A percentile compares a stretch with the other conserved stretches of the same genome.
Evolutionary conservation across 352 stramenopile genomes (phyloP).

Genomic region (Phytophthora sojae): DNA sequence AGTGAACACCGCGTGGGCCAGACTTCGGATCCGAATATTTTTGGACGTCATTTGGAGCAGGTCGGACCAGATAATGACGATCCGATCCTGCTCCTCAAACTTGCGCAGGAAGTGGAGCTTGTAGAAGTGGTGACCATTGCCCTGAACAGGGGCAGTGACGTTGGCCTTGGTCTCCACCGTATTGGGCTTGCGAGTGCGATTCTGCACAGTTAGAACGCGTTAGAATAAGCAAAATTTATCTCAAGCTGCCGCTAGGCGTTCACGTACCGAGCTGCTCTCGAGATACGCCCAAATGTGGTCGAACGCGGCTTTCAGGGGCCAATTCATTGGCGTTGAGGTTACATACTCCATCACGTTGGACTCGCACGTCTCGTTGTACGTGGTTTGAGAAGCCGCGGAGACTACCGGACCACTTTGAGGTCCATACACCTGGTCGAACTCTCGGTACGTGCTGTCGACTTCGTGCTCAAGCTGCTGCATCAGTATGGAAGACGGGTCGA

Average conservation of each 20-base stretch:
- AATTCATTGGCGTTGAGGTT: conserved; percentile 23
- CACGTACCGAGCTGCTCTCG: conserved; percentile 26
- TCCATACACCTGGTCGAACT: conserved; percentile 15
- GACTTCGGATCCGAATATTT: conserved; percentile 10
- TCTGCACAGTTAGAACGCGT: neutral
- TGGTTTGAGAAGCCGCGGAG: neutral
- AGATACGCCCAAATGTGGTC: conserved; percentile 24
- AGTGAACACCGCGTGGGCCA: conserved; percentile 17
- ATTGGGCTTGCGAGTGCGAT: conserved; percentile 18
- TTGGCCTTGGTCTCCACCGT: conserved; percentile 3
- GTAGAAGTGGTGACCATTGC: conserved; percentile 6
- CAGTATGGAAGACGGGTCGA: neutral
- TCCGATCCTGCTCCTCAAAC: conserved; percentile 17
- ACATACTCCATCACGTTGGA: conserved; percentile 22
- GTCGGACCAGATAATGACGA: conserved; percentile 26
- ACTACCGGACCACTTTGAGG: neutral
- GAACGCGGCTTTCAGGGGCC: conserved; percentile 15
- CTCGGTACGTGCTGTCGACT: conserved; percentile 19
- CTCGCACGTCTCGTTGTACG: conserved; percentile 22
- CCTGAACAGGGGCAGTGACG: neutral
- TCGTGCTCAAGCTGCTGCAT: conserved; percentile 29
- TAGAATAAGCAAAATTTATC: neutral
- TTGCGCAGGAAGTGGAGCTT: conserved; percentile 29
- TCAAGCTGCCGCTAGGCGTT: too few relatives aligned
- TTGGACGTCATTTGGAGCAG: conserved; percentile 19